Percentiles rank a stretch among this genome's conserved stretches.
phyloP scores from a whole-genome alignment of 2,329 filamentous ascomycete species.

The Neofusicoccum parvum region DNA sequence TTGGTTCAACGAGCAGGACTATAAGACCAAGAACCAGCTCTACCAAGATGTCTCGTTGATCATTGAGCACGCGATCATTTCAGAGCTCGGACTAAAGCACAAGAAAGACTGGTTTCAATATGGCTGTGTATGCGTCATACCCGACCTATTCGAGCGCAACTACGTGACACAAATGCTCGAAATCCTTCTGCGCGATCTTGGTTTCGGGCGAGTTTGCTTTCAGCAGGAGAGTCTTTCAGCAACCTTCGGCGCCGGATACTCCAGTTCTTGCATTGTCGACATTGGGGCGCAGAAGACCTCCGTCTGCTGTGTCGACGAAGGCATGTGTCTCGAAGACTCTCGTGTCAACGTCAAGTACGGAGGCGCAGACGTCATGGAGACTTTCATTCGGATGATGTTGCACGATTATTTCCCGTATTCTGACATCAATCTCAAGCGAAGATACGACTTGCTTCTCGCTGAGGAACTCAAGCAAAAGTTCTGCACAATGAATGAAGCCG shows the following conservation, averaged over 20 bases:
- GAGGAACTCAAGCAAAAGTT: constrained; percentile 95
- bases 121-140: constrained; percentile 95
- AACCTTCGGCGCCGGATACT: constrained; percentile 93
- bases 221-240: constrained; percentile 95
- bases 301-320: constrained; percentile 94
- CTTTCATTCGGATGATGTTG: constrained; percentile 97
- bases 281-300: constrained; percentile 97
- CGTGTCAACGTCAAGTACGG: constrained; percentile 94
- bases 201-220: constrained; percentile 86
- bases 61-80: constrained; percentile 80
- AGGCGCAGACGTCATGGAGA: constrained; percentile 88
- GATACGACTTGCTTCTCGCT: constrained; percentile 90
- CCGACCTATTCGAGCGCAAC: constrained; percentile 92
- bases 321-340: constrained; percentile 91
- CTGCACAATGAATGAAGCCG: constrained; percentile 86
- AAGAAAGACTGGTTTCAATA: constrained; percentile 86
- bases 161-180: constrained; percentile 85
- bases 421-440: constrained; percentile 85
- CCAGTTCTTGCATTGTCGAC: constrained; percentile 91
- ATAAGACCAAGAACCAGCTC: constrained; percentile 75
- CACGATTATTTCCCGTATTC: constrained; percentile 94
- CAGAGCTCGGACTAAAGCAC: constrained; percentile 76
- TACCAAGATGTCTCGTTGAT: constrained; percentile 87
- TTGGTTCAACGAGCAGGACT: constrained; percentile 88
- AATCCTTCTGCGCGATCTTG: constrained; percentile 84